These are phyloP conservation scores for Penicillium sp. DNA, from an alignment of 2,329 filamentous ascomycete genomes.

Conservation along the genomic window DNA sequence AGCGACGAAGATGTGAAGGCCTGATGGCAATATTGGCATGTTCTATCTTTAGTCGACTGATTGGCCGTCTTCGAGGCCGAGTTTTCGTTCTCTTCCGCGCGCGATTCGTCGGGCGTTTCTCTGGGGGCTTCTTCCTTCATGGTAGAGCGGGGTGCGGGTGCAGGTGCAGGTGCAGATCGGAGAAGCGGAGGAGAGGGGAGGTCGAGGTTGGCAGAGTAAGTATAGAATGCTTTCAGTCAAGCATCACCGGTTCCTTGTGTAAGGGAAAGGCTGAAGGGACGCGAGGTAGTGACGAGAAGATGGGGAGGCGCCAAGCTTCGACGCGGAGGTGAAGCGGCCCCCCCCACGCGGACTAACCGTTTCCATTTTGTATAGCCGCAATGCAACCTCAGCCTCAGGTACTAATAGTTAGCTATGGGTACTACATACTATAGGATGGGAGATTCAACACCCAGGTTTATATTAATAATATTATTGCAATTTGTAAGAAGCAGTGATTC, in stretches of 20 bases:
- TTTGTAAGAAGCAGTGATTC: no score
- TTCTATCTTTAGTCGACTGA: conserved; percentile 76
- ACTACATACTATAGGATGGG: background rate
- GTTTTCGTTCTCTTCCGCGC: conserved; percentile 39
- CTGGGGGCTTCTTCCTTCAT: conserved; percentile 22
- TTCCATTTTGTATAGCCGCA: background rate
- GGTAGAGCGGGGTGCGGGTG: background rate
- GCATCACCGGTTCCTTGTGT: background rate
- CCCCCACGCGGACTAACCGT: conserved; percentile 7
- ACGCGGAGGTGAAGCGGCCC: conserved; percentile 3
- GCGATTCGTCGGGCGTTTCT: conserved; percentile 46
- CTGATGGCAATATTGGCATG: conserved; percentile 85
- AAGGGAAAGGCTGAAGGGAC: background rate
- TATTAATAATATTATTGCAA: no score
- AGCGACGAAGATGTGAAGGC: conserved; percentile 92
- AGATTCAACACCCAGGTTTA: no score
- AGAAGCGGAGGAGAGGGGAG: background rate
- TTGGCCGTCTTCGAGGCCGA: conserved; percentile 39
- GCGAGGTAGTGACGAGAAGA: background rate
- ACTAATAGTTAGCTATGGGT: background rate
- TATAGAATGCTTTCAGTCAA: background rate
- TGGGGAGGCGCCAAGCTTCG: conserved; percentile 14
- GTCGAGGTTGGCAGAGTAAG: background rate
- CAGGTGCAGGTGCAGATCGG: background rate
- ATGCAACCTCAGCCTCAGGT: background rate